Base-by-base conservation (phyloP, 176 grass and related monocot species). In the Zizania latifolia region DNA sequence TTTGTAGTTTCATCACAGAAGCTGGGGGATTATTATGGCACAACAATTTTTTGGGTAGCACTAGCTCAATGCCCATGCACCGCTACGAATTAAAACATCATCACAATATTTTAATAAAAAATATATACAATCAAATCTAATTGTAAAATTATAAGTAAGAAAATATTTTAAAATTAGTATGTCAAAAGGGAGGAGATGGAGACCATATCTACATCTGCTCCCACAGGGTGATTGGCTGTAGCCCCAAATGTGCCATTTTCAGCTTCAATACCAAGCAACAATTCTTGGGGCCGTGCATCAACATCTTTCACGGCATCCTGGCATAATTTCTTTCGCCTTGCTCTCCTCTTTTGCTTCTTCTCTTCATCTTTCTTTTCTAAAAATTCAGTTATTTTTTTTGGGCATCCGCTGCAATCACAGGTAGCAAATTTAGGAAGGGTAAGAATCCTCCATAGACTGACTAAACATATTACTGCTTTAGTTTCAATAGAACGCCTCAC, bases 341-440 rank as follows among this genome's bases (percentile, higher is more conserved):
- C 60, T 78, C 71, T 91, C 74, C 86, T 92, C 62, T 84, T 93
- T 19, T 86, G 84, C 73, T 87, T 89, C n/a, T n/a, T n/a, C 17
- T 68, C 75, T 54, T 66, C 28, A 24, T 28, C 90, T 82, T 93
- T 97, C 62, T 85, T 87, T 71, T 86, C 86, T 65, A 87, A 76
- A 84, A 89, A 93, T 58, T 92, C 90, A 17, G 81, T 63, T 62
- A 93, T 87, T 70, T 92, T 97, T 75, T 97, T 90, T 27, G 90
- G 90, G 51, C 94, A 97, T 26, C 86, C 90, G 64, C 94, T 97
- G 94, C 61, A n/a, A n/a, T n/a, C n/a, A 82, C 30, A 72, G 28
- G 21, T 29, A 71, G 34, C 40, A 6, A 1, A 66, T 53, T 45
- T 72, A 43, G 79, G 33, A 55, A 33, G 58, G 54, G 37, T 41